These are phyloP conservation scores for Candida glaebosa DNA, from an alignment of 805 yeast genomes.

Conservation along the genomic window DNA sequence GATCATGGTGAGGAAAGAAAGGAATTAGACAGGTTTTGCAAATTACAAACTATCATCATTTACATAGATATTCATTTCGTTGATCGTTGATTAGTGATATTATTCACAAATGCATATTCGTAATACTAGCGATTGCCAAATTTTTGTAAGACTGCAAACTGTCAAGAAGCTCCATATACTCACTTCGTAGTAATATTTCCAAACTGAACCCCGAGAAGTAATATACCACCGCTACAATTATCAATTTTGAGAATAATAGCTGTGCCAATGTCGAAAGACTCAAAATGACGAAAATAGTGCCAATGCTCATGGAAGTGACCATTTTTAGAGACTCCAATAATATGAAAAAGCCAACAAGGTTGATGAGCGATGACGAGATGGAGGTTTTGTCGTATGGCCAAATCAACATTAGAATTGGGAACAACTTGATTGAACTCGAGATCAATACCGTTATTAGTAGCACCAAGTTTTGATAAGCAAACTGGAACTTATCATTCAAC, in stretches of 20 bases:
- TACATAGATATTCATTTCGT: neutral
- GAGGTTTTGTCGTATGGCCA: conserved; percentile 91
- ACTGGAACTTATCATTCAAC: conserved; percentile 24
- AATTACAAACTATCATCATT: too few relatives aligned
- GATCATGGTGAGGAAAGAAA: conserved; percentile 9
- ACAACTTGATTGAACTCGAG: conserved; percentile 74
- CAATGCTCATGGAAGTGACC: conserved; percentile 17
- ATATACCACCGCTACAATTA: conserved; percentile 14
- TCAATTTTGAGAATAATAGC: conserved; percentile 11
- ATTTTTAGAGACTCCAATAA: conserved; percentile 54
- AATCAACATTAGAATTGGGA: conserved; percentile 89
- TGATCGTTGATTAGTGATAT: neutral
- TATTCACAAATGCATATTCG: conserved; percentile 1
- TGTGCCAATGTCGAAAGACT: conserved; percentile 15
- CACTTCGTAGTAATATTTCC: conserved; percentile 9
- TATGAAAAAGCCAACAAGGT: conserved; percentile 56
- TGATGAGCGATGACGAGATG: conserved; percentile 56
- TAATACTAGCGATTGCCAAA: conserved; percentile 2
- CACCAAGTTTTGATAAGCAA: conserved; percentile 34
- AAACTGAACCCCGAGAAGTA: conserved; percentile 10
- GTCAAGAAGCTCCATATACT: conserved; percentile 7
- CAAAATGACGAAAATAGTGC: conserved; percentile 13
- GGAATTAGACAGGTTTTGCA: neutral
- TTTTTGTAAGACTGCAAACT: conserved; percentile 1
- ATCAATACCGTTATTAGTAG: conserved; percentile 68